Base-by-base conservation (phyloP, 371 early-diverging fungal genomes). In the Mucor irregularis region DNA sequence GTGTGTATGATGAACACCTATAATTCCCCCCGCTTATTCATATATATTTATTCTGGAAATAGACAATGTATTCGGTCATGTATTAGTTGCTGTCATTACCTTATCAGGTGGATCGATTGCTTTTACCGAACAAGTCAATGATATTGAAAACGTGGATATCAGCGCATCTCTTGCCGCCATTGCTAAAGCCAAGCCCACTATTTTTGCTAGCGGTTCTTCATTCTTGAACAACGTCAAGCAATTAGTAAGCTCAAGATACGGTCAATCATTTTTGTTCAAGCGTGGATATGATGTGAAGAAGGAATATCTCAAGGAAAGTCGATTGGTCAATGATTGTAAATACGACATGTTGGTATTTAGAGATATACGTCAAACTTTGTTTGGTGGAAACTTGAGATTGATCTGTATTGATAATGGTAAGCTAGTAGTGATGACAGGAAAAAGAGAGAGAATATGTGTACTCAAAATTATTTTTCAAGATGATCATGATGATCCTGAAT, bases 361-460 rank as follows among this genome's bases (percentile, higher is more conserved):
- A 38, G 71, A 71, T 44, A 74, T 76, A 44, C 69, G 69, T 22
- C 70, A 69, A 53, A 83, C 78, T 33, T 68, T 89, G 22, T 88
- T 99, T 56, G 99, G 99, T 42, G 97, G 97, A 19, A 68, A 86
- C 30, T 76, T 98, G 31, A 72, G 84, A 25, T 56, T 89, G 47
- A 51, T 85, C 29, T 72, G 66, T 24, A 56, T 81, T n/a, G 79
- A 77, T 24, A 82, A 81, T 22, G 65, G 73, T 68, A 62, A 37
- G 45, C 31, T 2, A 13, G 7, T 31, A 16, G 21, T n/a, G n/a
- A n/a, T n/a, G n/a, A n/a, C n/a, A n/a, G n/a, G 30, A 47, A 31
- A 10, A 17, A 29, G 7, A 16, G 13, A 38, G 5, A 50, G 5
- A 25, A 16, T 3, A 9, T 10, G 10, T 28, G n/a, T 17, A 24